Evolutionary conservation across 108 stramenopile genomes (phyloP).

Genomic region (Hondaea fermentalgiana): DNA sequence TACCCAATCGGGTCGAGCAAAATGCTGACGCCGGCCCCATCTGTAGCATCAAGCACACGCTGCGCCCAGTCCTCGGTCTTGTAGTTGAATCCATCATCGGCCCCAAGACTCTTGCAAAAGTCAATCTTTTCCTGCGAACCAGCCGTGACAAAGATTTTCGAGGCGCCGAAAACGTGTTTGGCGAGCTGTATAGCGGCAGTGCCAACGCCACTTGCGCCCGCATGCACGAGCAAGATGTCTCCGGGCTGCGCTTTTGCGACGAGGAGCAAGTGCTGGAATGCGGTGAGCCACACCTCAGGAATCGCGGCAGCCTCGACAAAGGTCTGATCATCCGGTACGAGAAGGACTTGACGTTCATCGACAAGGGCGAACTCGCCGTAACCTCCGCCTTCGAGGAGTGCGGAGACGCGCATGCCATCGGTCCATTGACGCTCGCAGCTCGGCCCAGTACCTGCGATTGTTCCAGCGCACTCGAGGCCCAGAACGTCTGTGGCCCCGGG

Average conservation of each 20-base stretch:
- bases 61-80: constrained; percentile 10
- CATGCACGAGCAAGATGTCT: not conserved
- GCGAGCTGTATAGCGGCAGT: constrained; percentile 26
- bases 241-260: not conserved
- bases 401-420: not conserved
- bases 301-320: not conserved
- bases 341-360: not conserved
- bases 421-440: not conserved
- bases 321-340: not conserved
- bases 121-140: constrained; percentile 6
- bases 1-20: not conserved
- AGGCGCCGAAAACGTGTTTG: not conserved
- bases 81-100: constrained; percentile 10
- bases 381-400: not conserved
- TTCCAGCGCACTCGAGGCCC: constrained; percentile 9
- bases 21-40: not conserved
- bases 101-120: not conserved
- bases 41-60: not conserved
- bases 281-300: not conserved
- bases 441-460: not conserved
- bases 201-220: constrained; percentile 19
- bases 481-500: constrained; percentile 13
- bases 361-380: not conserved
- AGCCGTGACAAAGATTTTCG: not conserved
- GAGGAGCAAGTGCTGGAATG: not conserved